Evolutionary conservation across 768 basidiomycete species (phyloP).

Genomic region (Leccinum disarticulatum): DNA sequence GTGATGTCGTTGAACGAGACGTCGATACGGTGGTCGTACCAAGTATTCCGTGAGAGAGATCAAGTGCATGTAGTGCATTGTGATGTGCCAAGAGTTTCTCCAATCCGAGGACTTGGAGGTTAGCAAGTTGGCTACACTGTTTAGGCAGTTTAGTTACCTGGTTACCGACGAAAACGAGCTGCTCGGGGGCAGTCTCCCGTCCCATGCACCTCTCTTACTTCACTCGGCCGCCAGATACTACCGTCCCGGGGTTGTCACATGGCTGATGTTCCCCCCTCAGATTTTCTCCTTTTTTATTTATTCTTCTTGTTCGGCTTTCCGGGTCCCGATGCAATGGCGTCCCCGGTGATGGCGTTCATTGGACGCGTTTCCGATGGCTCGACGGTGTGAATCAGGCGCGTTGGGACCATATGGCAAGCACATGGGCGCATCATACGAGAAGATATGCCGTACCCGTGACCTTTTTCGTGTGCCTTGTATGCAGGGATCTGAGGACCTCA

Average conservation of each 20-base stretch:
- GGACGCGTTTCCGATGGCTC: conserved; percentile 39
- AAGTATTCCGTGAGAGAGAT: conserved; percentile 69
- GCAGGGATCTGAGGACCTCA: background rate
- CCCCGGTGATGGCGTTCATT: background rate
- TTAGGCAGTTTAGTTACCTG: conserved; percentile 70
- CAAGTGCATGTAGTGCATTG: conserved; percentile 79
- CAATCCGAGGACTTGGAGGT: conserved; percentile 68
- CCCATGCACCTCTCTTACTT: background rate
- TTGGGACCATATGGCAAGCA: conserved; percentile 19
- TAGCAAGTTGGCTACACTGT: conserved; percentile 53
- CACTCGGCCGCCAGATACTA: background rate
- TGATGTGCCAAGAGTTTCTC: conserved; percentile 73
- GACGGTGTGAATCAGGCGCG: conserved; percentile 69
- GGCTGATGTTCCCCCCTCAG: conserved; percentile 48
- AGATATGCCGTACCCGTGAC: background rate
- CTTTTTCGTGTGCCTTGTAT: background rate
- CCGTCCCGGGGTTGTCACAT: background rate
- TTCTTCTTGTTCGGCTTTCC: background rate
- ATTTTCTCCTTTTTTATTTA: background rate
- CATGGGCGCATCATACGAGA: conserved; percentile 7
- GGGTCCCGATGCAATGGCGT: background rate
- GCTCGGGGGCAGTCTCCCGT: conserved; percentile 50
- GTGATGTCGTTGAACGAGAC: conserved; percentile 91
- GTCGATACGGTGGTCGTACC: conserved; percentile 59
- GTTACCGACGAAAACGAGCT: conserved; percentile 85